Evolutionary conservation across 139 green algal genomes (phyloP), one percentile per base, ranked within the genome.

Genomic region (Volvox reticuliferus): DNA sequence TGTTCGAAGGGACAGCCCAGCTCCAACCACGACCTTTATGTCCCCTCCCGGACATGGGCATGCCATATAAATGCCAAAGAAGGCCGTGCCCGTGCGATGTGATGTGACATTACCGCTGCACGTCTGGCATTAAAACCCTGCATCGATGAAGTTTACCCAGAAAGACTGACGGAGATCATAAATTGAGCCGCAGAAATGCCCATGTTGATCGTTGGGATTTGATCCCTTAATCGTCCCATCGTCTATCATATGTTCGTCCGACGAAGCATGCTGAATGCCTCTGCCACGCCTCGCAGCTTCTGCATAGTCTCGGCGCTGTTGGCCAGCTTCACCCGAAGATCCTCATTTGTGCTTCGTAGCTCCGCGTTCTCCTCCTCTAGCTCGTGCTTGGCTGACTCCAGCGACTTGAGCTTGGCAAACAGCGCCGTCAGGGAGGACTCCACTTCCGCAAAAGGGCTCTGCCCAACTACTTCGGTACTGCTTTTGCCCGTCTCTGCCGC

Each of bases 251-350:
- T 55, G 2, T n/a, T 67, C 26, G 37, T 84, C 37, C 80, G 50
- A 6, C 86, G 86, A 32, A 90, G 55, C 86, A 84, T 90, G 55
- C 32, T 85, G 3, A 90, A 61, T 30, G 86, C 86, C 86, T 84
- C 86, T 76, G 86, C 86, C 44, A 90, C 75, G 22, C 75, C 73
- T 0, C 55, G 19, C 55, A 90, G 86, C 75, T 90, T 90, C 16
- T 90, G 73, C 86, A 90, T 90, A 2, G 86, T 76, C 73, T 90
- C 86, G 36, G 86, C 86, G 75, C 75, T 85, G 75, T 20, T 50
- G 28, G 44, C 73, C 75, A 90, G 50, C 86, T 90, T 75, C 55
- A 65, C 16, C 19, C 50, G 30, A 55, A 90, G 75, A 36, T 90
- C 86, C 0, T 90, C 86, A 44, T 85, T 90, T 22, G 86, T 90